Conservation (phyloP, 2,329 filamentous ascomycete genomes). For the Alternaria alternata region DNA sequence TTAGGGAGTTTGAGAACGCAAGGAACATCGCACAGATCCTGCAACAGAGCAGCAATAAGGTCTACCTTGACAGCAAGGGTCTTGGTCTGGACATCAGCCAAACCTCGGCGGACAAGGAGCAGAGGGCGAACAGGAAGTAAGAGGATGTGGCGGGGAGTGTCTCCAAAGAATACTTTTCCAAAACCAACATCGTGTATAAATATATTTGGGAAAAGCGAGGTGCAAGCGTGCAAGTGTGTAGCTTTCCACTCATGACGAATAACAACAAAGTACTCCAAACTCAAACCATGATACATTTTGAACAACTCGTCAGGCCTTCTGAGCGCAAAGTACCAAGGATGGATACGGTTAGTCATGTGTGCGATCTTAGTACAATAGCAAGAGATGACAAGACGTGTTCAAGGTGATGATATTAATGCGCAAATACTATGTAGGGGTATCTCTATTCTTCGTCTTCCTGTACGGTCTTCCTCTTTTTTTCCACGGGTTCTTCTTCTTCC, state of each 20-base stretch:
- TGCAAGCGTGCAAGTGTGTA: conserved; percentile 31
- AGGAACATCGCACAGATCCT: conserved; percentile 85
- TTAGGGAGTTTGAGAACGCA: conserved; percentile 98
- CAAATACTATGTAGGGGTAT: conserved; percentile 1
- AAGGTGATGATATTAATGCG: not conserved
- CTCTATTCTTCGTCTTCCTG: not conserved
- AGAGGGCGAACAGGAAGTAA: conserved; percentile 39
- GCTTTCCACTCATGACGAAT: conserved; percentile 47
- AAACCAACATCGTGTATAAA: conserved; percentile 34
- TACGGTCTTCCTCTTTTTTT: conserved; percentile 3
- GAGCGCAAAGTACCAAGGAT: not conserved
- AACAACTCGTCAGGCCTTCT: not conserved
- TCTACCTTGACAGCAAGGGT: conserved; percentile 90
- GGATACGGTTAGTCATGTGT: not conserved
- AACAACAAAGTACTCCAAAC: conserved; percentile 20
- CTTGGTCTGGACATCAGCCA: conserved; percentile 84
- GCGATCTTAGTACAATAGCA: not conserved
- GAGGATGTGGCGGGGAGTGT: not conserved
- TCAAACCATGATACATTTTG: not conserved
- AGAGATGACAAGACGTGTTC: too few species aligned
- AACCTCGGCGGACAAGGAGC: conserved; percentile 51
- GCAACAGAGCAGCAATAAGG: conserved; percentile 90
- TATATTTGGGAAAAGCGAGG: conserved; percentile 25
- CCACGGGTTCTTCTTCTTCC: not conserved
- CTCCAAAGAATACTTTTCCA: not conserved